These are phyloP conservation scores for Pleurotus cornucopiae DNA, from an alignment of 768 basidiomycete species.

Conservation along the genomic window DNA sequence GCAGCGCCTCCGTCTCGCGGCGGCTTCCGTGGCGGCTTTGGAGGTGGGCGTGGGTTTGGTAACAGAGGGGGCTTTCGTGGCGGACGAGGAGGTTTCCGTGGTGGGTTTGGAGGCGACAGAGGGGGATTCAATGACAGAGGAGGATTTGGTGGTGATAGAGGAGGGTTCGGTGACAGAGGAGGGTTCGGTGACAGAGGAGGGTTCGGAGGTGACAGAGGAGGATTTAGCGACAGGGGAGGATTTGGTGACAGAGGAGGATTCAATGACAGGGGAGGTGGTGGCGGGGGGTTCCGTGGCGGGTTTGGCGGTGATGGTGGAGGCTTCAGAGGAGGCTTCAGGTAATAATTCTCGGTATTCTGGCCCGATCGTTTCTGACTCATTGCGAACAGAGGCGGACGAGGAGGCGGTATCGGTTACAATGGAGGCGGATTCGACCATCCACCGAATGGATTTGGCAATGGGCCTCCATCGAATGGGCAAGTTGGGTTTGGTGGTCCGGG, in stretches of 20 bases:
- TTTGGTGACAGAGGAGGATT: constrained; percentile 32
- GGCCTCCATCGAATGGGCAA: constrained; percentile 35
- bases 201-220: constrained; percentile 35
- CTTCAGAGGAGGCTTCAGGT: constrained; percentile 45
- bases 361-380: constrained; percentile 12
- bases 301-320: constrained; percentile 34
- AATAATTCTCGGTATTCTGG: constrained; percentile 9
- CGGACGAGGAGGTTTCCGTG: constrained; percentile 35
- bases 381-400: constrained; percentile 51
- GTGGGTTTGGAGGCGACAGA: constrained; percentile 29
- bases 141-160: constrained; percentile 24
- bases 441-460: constrained; percentile 43
- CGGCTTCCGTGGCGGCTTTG: constrained; percentile 42
- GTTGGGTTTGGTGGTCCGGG: constrained; percentile 26
- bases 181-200: constrained; percentile 45
- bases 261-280: constrained; percentile 27
- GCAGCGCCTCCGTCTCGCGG: constrained; percentile 31
- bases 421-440: constrained; percentile 55
- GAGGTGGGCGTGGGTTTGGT: constrained; percentile 39
- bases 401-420: constrained; percentile 70
- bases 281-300: constrained; percentile 36
- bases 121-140: constrained; percentile 27
- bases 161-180: constrained; percentile 33
- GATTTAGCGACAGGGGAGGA: constrained; percentile 34
- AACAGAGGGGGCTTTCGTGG: constrained; percentile 42